Base-by-base conservation (phyloP, 2,329 filamentous ascomycete species). In the Xylariaceae sp. region DNA sequence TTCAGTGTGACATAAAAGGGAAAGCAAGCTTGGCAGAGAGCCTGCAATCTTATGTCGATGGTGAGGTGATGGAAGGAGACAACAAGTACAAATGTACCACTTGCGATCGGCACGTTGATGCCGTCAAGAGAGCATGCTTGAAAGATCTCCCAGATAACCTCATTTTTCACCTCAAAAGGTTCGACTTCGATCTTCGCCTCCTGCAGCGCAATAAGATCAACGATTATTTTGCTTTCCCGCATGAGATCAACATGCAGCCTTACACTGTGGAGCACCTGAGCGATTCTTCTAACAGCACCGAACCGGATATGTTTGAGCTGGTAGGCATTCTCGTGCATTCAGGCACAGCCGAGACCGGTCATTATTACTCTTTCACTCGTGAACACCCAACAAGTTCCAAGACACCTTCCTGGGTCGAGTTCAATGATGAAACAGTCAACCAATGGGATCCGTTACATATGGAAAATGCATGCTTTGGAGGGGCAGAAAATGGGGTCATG, bases 1-100 rank as follows among this genome's bases (percentile, higher is more conserved):
- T 99, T 49, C 92, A 96, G 62, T 95, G 94, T 66, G 92, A 97
- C 62, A 96, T 99, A 64, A 95, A 96, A 69, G 93, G 93, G 47
- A 97, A 97, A 71, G 79, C 77, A 18, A 88, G 78, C 31, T 80
- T 99, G 1, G 79, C 90, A 63, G 91, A 97, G 60, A 97, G 94
- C 65, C 76, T 99, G 13, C 85, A 91, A 61, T 90, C 93, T n/a
- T 97, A 96, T 67, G 91, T 97, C 12, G 89, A 95, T 66, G 94
- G 94, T 4, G 94, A 99, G 71, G 85, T 94, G 34, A 92, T 99
- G 88, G 90, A 96, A 76, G 94, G 95, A 59, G 91, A 96, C 63
- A 97, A 99, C 75, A 97, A 96, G 73, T 99, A 97, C 76, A 96
- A 95, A 59, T 99, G 94, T 72, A 92, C 91, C 31, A 88, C 84